These are phyloP conservation scores for Rhodotorula taiwanensis DNA, from an alignment of 768 basidiomycete genomes.

Conservation along the genomic window DNA sequence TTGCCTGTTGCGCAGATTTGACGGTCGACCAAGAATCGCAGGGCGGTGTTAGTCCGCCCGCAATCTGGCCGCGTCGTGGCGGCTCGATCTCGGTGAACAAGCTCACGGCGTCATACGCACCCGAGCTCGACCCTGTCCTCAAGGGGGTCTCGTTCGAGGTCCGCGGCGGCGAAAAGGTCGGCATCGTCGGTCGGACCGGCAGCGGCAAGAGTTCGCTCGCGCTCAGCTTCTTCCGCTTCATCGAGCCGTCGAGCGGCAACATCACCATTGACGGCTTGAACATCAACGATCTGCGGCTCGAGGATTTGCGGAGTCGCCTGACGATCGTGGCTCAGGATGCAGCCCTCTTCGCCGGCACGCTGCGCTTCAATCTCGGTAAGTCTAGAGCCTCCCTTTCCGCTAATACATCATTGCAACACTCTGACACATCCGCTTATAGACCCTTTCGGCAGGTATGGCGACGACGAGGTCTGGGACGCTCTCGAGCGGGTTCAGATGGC, in stretches of 20 bases:
- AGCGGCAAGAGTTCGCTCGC: slow-evolving; percentile 44
- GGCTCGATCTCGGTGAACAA: slow-evolving; percentile 45
- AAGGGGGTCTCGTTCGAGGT: slow-evolving; percentile 42
- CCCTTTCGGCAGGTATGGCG: slow-evolving; percentile 34
- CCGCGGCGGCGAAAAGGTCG: slow-evolving; percentile 46
- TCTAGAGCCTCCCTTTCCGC: too few species aligned
- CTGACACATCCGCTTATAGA: slow-evolving; percentile 1
- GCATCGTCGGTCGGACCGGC: slow-evolving; percentile 57
- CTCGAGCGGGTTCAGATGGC: slow-evolving; percentile 40
- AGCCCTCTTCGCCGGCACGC: slow-evolving; percentile 64
- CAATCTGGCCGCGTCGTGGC: slow-evolving; percentile 46
- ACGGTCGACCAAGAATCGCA: slow-evolving; percentile 30
- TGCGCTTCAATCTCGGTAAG: slow-evolving; percentile 66
- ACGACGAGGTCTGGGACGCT: slow-evolving; percentile 41
- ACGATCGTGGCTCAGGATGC: slow-evolving; percentile 60
- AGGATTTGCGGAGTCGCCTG: slow-evolving; percentile 62
- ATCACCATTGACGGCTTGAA: slow-evolving; percentile 47
- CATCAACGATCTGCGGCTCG: slow-evolving; percentile 45
- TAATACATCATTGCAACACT: too few species aligned
- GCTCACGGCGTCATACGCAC: slow-evolving; percentile 42
- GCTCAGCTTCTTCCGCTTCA: slow-evolving; percentile 48
- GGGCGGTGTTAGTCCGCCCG: slow-evolving; percentile 46
- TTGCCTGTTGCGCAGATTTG: slow-evolving; percentile 27
- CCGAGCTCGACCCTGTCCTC: slow-evolving; percentile 45
- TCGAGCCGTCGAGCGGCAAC: slow-evolving; percentile 44